These are phyloP conservation scores for Aspergillus sp. DNA, from an alignment of 2,329 filamentous ascomycete species.

Conservation along the genomic window DNA sequence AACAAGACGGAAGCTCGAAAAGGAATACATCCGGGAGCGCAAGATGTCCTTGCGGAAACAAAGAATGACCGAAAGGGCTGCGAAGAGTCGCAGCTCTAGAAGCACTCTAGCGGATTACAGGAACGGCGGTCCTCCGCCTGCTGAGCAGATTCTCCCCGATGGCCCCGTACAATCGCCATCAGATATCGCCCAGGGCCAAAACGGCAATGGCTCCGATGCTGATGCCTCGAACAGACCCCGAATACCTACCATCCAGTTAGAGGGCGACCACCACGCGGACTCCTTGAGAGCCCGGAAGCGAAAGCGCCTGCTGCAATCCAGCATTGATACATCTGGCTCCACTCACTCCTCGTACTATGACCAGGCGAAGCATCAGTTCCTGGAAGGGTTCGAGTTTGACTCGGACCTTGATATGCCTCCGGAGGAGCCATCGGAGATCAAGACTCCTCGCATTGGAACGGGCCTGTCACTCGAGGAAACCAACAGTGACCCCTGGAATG, in stretches of 20 bases:
- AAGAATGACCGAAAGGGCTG: slow-evolving; percentile 26
- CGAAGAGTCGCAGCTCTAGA: slow-evolving; percentile 9
- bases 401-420: slow-evolving; percentile 41
- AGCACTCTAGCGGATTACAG: too few species aligned
- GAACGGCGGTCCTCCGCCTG: neutral
- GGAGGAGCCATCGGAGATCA: slow-evolving; percentile 22
- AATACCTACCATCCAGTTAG: slow-evolving; percentile 27
- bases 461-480: slow-evolving; percentile 15
- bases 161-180: slow-evolving; percentile 26
- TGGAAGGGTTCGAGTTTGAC: slow-evolving; percentile 43
- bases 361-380: slow-evolving; percentile 31
- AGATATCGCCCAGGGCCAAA: slow-evolving; percentile 18
- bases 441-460: slow-evolving; percentile 5
- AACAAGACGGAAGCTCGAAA: slow-evolving; percentile 39
- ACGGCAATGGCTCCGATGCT: slow-evolving; percentile 17
- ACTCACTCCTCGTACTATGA: slow-evolving; percentile 15
- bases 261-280: slow-evolving; percentile 17
- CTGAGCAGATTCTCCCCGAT: slow-evolving; percentile 20
- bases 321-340: slow-evolving; percentile 23
- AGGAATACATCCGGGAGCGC: slow-evolving; percentile 39
- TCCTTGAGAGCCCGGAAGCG: slow-evolving; percentile 7
- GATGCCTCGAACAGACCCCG: slow-evolving; percentile 7
- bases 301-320: slow-evolving; percentile 20
- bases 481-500: slow-evolving; percentile 54
- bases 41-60: slow-evolving; percentile 32